Conservation (phyloP, 495 filamentous ascomycete genomes). For the Lepidopterella palustris region DNA sequence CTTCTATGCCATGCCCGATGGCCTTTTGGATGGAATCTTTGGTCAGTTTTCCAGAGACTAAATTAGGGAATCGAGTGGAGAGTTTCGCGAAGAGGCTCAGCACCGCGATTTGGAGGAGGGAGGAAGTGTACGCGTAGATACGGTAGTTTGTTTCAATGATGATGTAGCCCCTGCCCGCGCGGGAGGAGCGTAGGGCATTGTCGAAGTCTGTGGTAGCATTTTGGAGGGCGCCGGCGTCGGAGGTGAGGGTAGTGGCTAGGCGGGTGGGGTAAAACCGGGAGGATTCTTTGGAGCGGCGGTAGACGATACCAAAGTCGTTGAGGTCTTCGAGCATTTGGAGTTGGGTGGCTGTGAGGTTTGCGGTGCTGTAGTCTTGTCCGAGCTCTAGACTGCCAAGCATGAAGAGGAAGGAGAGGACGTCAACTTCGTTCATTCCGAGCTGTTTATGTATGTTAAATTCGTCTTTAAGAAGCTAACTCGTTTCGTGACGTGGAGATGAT, state of each 20-base stretch:
- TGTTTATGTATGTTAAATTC: constrained; percentile 7
- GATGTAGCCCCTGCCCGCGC: constrained; percentile 68
- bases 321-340: constrained; percentile 79
- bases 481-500: not conserved
- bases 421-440: constrained; percentile 76
- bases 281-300: constrained; percentile 46
- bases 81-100: constrained; percentile 84
- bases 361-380: constrained; percentile 78
- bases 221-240: constrained; percentile 61
- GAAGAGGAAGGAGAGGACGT: constrained; percentile 92
- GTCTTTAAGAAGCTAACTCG: not conserved
- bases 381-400: constrained; percentile 91
- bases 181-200: constrained; percentile 34
- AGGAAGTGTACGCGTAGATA: constrained; percentile 91
- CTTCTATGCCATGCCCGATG: constrained; percentile 84
- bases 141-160: constrained; percentile 99
- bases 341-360: constrained; percentile 70
- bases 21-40: constrained; percentile 78
- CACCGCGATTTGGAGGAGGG: constrained; percentile 86
- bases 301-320: constrained; percentile 86
- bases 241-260: constrained; percentile 89
- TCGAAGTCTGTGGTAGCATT: constrained; percentile 38
- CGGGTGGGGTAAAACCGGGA: constrained; percentile 87
- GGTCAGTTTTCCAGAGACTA: constrained; percentile 84
- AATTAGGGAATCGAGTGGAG: constrained; percentile 80